Base-by-base conservation (phyloP, 768 basidiomycete genomes). In the Termitomyces bulborhizus region DNA sequence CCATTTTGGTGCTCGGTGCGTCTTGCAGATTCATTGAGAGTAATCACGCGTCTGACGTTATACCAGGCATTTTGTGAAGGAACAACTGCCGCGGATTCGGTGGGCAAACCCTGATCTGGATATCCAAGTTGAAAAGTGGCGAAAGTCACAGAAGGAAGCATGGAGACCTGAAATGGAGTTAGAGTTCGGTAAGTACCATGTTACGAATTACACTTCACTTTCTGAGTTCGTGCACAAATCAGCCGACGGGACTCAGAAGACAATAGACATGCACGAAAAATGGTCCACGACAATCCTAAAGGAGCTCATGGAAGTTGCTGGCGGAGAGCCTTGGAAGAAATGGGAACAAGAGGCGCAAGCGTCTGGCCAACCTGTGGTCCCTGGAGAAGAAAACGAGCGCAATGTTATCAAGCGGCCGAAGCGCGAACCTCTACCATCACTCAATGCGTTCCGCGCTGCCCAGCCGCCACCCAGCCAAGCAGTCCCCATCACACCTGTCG, bases 11-110 rank as follows among this genome's bases (percentile, higher is more conserved):
- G 86, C 87, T 27, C 77, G 86, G 89, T 88, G 53, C 60, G 81
- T 65, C 51, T 6, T 47, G 8, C 3, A 42, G 27, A 18, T 54
- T 51, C 27, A 46, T 34, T 16, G 24, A 40, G 41, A 18, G 18
- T 32, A 39, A 39, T 40, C 27, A 18, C 32, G 9, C 24, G 32
- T 48, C 29, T 55, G 26, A 61, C 15, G 46, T 12, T 36, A 24
- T 32, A 26, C 31, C 26, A 90, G 90, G 44, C 84, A 90, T 73
- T 92, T 93, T 59, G 77, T 87, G 39, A 88, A 87, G 64, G 83
- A 92, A 40, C 78, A 88, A n/a, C 70, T 93, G 0, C 88, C 87
- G 1, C 76, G 87, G 31, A 87, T 93, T 74, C 85, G 82, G 11
- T 90, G 81, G 67, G 85, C 82, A 1, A 92, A 93, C 62, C 89